Percentiles rank a stretch among this genome's conserved stretches.
These are phyloP conservation scores for Rubroshorea leprosula DNA, from an alignment of 345 rosid genomes.

Conservation along the genomic window DNA sequence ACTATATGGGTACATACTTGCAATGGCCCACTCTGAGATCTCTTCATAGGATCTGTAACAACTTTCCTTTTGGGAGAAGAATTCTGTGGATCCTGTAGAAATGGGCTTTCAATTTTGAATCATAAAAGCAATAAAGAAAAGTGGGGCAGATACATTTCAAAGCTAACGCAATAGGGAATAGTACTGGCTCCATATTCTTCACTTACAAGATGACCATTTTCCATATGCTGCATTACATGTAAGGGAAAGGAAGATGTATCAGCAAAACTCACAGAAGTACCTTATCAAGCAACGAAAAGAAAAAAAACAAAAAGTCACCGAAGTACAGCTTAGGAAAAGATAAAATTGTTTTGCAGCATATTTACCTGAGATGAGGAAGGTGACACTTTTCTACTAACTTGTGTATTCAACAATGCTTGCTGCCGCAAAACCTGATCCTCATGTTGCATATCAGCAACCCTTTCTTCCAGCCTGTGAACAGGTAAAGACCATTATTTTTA, in stretches of 20 bases:
- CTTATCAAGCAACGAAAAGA: not conserved
- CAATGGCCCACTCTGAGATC: conserved; percentile 58
- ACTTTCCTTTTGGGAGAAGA: conserved; percentile 43
- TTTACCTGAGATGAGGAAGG: conserved; percentile 39
- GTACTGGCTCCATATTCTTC: conserved; percentile 22
- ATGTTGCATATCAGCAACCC: conserved; percentile 71
- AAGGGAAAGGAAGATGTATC: conserved; percentile 10
- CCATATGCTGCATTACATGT: conserved; percentile 45
- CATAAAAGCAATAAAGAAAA: conserved; percentile 14
- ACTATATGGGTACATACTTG: conserved; percentile 34
- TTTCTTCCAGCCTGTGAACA: conserved; percentile 70
- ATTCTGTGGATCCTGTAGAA: conserved; percentile 46
- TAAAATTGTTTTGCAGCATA: conserved; percentile 10
- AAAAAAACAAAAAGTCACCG: conserved; percentile 8
- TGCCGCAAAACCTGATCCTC: conserved; percentile 69
- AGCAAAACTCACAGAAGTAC: conserved; percentile 5
- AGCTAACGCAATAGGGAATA: conserved; percentile 6
- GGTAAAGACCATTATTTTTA: conserved; percentile 3
- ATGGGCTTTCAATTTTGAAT: conserved; percentile 15
- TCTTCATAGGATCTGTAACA: conserved; percentile 49
- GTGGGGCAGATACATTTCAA: conserved; percentile 5
- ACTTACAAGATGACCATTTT: conserved; percentile 66
- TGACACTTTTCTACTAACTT: conserved; percentile 47
- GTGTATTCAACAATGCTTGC: conserved; percentile 46
- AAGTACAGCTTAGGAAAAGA: not conserved